phyloP scores from a whole-genome alignment of 2,329 filamentous ascomycete species.

The Metarhizium album region DNA sequence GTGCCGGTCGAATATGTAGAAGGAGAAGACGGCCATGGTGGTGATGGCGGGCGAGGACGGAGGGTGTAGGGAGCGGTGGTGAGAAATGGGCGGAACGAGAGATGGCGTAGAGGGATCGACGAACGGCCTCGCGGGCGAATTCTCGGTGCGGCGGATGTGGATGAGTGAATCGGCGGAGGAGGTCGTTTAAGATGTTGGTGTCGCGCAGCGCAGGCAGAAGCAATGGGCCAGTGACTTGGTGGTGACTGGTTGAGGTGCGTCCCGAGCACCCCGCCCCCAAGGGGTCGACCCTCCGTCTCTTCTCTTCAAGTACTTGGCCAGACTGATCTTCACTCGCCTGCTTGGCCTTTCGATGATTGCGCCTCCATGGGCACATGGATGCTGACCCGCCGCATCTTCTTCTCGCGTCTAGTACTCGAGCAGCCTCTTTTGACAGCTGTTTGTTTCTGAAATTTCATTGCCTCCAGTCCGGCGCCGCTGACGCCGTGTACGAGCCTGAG shows the following conservation, averaged over 20 bases:
- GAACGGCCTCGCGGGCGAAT: background rate
- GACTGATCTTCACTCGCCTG: too few species aligned
- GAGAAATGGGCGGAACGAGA: background rate
- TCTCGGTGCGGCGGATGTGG: background rate
- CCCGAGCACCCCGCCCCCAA: too few species aligned
- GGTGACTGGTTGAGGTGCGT: too few species aligned
- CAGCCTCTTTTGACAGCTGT: background rate
- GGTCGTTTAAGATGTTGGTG: background rate
- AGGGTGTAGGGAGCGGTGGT: background rate
- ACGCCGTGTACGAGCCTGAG: background rate
- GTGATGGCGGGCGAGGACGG: background rate
- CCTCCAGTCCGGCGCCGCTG: background rate
- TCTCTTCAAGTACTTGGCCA: too few species aligned
- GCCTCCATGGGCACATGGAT: background rate
- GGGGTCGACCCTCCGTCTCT: too few species aligned
- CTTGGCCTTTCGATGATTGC: too few species aligned
- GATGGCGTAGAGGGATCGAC: background rate
- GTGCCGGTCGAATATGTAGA: slow-evolving; percentile 98
- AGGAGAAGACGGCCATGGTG: slow-evolving; percentile 85
- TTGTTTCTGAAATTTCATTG: background rate
- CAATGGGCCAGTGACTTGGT: background rate
- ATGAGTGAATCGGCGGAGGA: background rate
- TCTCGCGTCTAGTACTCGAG: background rate
- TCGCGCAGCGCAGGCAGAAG: background rate
- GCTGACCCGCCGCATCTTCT: background rate